Conservation (phyloP, 75 land plant species). For the Isoetes taiwanensis region DNA sequence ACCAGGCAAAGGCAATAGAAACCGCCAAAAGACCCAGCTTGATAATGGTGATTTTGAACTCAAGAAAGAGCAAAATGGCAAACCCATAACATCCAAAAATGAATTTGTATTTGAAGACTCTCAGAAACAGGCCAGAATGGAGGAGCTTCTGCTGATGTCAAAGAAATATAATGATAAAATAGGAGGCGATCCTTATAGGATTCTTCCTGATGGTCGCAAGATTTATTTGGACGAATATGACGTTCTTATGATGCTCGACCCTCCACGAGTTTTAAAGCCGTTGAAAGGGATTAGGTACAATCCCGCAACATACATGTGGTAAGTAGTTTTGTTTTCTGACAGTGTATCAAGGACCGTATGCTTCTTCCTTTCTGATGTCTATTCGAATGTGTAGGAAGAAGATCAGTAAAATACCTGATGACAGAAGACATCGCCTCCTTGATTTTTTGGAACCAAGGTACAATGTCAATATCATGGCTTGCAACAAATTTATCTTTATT, state of each 20-base stretch:
- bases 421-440: constrained; percentile 54
- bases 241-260: constrained; percentile 53
- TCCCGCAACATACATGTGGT: constrained; percentile 79
- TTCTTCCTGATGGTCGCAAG: constrained; percentile 29
- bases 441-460: constrained; percentile 44
- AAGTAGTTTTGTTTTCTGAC: constrained; percentile 3
- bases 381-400: constrained; percentile 48
- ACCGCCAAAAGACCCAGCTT: too few species aligned
- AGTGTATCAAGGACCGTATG: background rate
- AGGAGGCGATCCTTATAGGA: constrained; percentile 53
- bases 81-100: too few species aligned
- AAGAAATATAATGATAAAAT: too few species aligned
- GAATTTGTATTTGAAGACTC: too few species aligned
- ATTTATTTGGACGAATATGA: constrained; percentile 63
- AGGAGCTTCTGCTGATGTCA: too few species aligned
- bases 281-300: constrained; percentile 45
- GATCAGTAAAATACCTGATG: constrained; percentile 77
- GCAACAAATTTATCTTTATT: too few species aligned
- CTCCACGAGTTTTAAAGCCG: constrained; percentile 49
- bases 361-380: background rate
- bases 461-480: too few species aligned
- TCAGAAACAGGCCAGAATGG: too few species aligned
- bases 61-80: too few species aligned
- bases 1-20: too few species aligned
- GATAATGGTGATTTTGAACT: too few species aligned